Base-by-base conservation (phyloP, 352 stramenopile genomes). In the Globisporangium cederbergense region DNA sequence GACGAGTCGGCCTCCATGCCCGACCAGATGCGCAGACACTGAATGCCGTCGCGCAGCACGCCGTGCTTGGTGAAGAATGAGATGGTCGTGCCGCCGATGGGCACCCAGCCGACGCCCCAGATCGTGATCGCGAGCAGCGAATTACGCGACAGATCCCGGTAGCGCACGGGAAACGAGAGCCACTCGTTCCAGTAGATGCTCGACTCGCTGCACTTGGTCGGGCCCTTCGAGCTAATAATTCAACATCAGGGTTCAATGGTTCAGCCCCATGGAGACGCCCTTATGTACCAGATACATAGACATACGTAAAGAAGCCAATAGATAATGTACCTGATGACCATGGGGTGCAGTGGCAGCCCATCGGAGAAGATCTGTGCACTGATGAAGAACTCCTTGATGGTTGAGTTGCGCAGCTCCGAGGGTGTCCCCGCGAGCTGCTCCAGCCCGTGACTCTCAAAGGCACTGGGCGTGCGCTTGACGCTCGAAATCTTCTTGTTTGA, bases 121-220 rank as follows among this genome's bases (percentile, higher is more conserved):
- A 97, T 80, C 40, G 88, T 94, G 54, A 97, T 77, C 36, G 85
- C 81, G 47, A 97, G 70, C 57, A 90, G 73, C 50, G 89, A 88
- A 67, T 96, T 90, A 58, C 86, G 83, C 43, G 88, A 91, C 20
- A 97, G 73, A 45, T 97, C 90, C 20, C 86, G 80, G 64, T 96
- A 96, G 18, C 81, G 81, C 49, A 96, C 78, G 2, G 89, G 89
- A 59, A 95, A 92, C 30, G 79, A 85, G 18, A 96, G 78, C 89
- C 89, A 96, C 65, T 96, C 84, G 68, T 90, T 91, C 87, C 87
- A 96, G 68, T 93, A 89, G 50, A 94, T 90, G 38, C 74, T 93
- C 51, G 87, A 92, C 65, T 93, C 88, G 65, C 83, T 94, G 76
- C 81, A 90, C 70, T 96, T 93, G 59, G 81, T 92, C 45, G 85